A percentile compares a stretch with the other conserved stretches of the same genome.
Conservation (phyloP, 1,284 basidiomycete species). For the Ceratobasidium sp. region DNA sequence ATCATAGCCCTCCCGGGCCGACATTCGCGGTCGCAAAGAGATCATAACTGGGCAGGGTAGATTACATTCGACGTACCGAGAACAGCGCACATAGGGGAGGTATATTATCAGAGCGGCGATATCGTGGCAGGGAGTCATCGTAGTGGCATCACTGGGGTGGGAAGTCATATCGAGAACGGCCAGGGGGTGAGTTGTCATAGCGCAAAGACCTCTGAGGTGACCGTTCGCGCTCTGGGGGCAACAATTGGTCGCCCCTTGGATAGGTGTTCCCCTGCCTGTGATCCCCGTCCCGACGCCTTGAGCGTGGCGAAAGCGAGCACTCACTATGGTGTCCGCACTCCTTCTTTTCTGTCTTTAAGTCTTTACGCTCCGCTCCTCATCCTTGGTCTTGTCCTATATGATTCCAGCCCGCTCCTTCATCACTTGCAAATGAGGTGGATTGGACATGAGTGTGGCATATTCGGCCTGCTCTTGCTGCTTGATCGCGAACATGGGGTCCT, state of each 20-base stretch:
- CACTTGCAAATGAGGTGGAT: conserved; percentile 86
- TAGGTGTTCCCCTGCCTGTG: conserved; percentile 14
- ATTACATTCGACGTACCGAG: no score
- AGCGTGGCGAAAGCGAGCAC: conserved; percentile 41
- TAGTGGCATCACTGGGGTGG: conserved; percentile 20
- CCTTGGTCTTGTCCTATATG: conserved; percentile 69
- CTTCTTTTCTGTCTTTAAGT: conserved; percentile 64
- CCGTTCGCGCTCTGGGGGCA: conserved; percentile 24
- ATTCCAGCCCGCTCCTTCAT: conserved; percentile 78
- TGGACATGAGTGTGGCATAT: conserved; percentile 86
- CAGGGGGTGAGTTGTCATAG: conserved; percentile 33
- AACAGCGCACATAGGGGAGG: no score
- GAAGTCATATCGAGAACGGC: conserved; percentile 37
- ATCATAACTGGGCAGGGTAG: no score
- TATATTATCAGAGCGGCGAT: conserved; percentile 43
- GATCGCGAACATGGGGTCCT: conserved; percentile 94
- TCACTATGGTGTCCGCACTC: conserved; percentile 46
- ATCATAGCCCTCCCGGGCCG: no score
- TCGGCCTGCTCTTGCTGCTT: conserved; percentile 97
- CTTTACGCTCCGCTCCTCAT: conserved; percentile 64
- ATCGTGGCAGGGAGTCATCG: conserved; percentile 37
- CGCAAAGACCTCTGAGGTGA: conserved; percentile 43
- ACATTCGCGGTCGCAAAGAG: no score
- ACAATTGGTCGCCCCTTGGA: conserved; percentile 15
- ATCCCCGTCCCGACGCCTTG: conserved; percentile 46